These are phyloP conservation scores for Aspergillus funiculosus DNA, from an alignment of 495 filamentous ascomycete genomes.

Conservation along the genomic window DNA sequence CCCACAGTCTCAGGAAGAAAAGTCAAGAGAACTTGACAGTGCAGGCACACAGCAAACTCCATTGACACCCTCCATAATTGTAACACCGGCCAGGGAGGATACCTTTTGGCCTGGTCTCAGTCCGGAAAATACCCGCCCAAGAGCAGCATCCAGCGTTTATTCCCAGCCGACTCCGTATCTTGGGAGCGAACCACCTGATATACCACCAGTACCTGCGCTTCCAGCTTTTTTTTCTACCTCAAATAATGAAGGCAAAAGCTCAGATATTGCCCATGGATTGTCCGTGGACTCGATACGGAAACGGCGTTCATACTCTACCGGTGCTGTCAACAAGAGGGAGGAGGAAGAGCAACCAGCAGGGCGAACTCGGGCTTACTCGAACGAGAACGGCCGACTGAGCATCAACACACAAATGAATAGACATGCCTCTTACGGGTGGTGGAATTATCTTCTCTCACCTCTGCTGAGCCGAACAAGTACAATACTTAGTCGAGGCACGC, in stretches of 20 bases:
- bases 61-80: slow-evolving; percentile 54
- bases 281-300: slow-evolving; percentile 26
- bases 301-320: slow-evolving; percentile 37
- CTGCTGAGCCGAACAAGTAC: slow-evolving; percentile 50
- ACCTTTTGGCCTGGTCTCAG: slow-evolving; percentile 49
- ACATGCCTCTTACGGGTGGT: slow-evolving; percentile 73
- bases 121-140: slow-evolving; percentile 26
- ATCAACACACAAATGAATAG: slow-evolving; percentile 46
- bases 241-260: slow-evolving; percentile 25
- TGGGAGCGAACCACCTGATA: slow-evolving; percentile 23
- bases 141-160: slow-evolving; percentile 61
- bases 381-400: slow-evolving; percentile 23
- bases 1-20: slow-evolving; percentile 30
- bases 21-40: slow-evolving; percentile 29
- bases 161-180: slow-evolving; percentile 50
- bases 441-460: slow-evolving; percentile 79
- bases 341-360: slow-evolving; percentile 24
- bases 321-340: slow-evolving; percentile 56
- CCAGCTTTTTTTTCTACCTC: slow-evolving; percentile 38
- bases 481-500: slow-evolving; percentile 25
- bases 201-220: slow-evolving; percentile 60
- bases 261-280: slow-evolving; percentile 32
- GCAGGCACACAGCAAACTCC: slow-evolving; percentile 29
- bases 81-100: slow-evolving; percentile 60
- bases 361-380: slow-evolving; percentile 14